Evolutionary conservation across 2,329 filamentous ascomycete species (phyloP).

Genomic region (Ascocoryne sarcoides): DNA sequence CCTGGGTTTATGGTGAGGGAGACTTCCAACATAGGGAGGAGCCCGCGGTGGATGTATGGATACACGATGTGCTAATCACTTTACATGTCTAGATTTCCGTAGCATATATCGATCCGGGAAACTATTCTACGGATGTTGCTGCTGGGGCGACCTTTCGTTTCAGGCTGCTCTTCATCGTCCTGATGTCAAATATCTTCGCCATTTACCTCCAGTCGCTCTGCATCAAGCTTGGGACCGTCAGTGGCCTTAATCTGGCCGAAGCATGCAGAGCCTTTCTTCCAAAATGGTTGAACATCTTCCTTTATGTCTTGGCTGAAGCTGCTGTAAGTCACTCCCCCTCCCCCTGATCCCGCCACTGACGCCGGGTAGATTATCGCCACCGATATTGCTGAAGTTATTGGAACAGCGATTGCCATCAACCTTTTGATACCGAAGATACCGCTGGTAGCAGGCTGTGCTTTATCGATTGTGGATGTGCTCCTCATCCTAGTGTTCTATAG

Average conservation of each 20-base stretch:
- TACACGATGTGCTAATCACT: too few species aligned
- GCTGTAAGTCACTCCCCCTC: conserved; percentile 29
- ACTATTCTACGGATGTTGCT: conserved; percentile 49
- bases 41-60: too few species aligned
- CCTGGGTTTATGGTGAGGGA: conserved; percentile 35
- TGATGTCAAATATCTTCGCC: conserved; percentile 49
- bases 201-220: conserved; percentile 49
- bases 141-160: conserved; percentile 46
- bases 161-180: conserved; percentile 45
- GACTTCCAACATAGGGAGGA: too few species aligned
- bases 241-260: conserved; percentile 44
- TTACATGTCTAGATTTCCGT: conserved; percentile 31
- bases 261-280: conserved; percentile 40
- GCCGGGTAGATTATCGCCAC: conserved; percentile 42
- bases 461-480: conserved; percentile 61
- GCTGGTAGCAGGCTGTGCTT: conserved; percentile 57
- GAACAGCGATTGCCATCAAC: conserved; percentile 61
- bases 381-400: conserved; percentile 53
- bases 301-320: conserved; percentile 46
- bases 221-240: conserved; percentile 46
- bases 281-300: conserved; percentile 42
- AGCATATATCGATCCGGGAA: conserved; percentile 37
- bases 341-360: neutral
- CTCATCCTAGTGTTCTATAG: conserved; percentile 59
- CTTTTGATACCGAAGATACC: conserved; percentile 55